Conservation (phyloP, 768 basidiomycete species). For the Termitomyces sp. region DNA sequence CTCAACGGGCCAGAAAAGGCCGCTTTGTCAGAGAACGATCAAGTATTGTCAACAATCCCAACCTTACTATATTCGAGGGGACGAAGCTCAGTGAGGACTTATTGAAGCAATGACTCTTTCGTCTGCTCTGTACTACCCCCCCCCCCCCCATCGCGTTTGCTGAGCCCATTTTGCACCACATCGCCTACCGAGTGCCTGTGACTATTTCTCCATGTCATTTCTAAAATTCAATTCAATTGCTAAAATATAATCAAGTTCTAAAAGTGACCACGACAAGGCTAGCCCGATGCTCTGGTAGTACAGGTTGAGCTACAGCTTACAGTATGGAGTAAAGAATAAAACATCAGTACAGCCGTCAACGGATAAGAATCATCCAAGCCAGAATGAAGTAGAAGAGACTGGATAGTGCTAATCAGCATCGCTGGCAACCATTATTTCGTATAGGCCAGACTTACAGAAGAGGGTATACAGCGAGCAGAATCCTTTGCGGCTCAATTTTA, state of each 20-base stretch:
- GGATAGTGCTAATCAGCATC: neutral
- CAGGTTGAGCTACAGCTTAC: neutral
- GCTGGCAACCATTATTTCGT: neutral
- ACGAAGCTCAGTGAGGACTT: neutral
- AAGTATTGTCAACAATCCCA: neutral
- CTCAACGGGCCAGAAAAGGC: neutral
- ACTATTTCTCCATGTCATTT: neutral
- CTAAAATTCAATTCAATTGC: neutral
- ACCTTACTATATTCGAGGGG: neutral
- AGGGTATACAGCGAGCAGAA: constrained; percentile 94
- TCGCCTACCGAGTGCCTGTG: neutral
- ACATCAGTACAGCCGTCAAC: constrained; percentile 33
- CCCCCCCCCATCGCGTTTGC: neutral
- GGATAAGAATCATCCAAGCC: constrained; percentile 96
- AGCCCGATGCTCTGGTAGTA: neutral
- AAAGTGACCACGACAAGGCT: neutral
- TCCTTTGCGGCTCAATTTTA: constrained; percentile 85
- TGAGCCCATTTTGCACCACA: neutral
- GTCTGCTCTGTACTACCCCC: neutral
- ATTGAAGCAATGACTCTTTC: neutral
- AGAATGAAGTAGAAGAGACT: constrained; percentile 92
- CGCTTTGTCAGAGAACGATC: neutral
- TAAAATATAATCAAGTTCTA: neutral
- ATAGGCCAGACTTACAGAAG: constrained; percentile 54
- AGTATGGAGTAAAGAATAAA: neutral